Conservation (phyloP, 1,284 basidiomycete genomes). For the Fomitopsis betulina region DNA sequence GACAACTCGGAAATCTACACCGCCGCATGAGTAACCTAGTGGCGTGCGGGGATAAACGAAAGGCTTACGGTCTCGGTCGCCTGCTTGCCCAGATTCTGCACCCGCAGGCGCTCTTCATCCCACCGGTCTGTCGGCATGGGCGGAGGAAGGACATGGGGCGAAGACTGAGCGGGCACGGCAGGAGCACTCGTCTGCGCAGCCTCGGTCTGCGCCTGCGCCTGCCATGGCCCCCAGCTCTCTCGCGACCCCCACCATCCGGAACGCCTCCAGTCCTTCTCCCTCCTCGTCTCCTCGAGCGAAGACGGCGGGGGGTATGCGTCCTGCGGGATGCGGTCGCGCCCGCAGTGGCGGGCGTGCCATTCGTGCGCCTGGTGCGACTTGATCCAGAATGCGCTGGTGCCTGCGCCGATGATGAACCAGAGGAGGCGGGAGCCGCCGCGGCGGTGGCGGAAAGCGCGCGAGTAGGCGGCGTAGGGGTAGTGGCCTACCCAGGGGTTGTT, state of each 20-base stretch:
- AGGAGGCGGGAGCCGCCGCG: conserved; percentile 50
- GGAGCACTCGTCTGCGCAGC: background rate
- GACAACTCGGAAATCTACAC: conserved; percentile 59
- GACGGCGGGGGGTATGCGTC: conserved; percentile 22
- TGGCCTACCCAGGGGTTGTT: conserved; percentile 27
- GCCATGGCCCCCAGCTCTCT: background rate
- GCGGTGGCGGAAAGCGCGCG: conserved; percentile 24
- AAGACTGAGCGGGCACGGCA: background rate
- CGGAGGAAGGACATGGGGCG: background rate
- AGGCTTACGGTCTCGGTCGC: conserved; percentile 52
- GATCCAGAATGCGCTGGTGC: conserved; percentile 44
- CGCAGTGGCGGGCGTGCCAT: conserved; percentile 15
- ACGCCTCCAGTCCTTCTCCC: conserved; percentile 7
- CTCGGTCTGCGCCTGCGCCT: background rate
- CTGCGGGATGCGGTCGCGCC: conserved; percentile 29
- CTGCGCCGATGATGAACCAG: conserved; percentile 65
- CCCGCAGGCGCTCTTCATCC: conserved; percentile 1
- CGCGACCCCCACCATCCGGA: conserved; percentile 24
- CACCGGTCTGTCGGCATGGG: conserved; percentile 4
- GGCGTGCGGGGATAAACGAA: background rate
- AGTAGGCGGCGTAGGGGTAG: conserved; percentile 16
- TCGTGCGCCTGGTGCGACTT: conserved; percentile 12
- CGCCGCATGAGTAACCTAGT: background rate
- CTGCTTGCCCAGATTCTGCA: conserved; percentile 3
- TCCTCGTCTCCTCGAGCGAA: conserved; percentile 13